Percentiles rank a stretch among this genome's conserved stretches.
Evolutionary conservation across 2,329 filamentous ascomycete species (phyloP).

Genomic region (Raffaelea ambrosiae): DNA sequence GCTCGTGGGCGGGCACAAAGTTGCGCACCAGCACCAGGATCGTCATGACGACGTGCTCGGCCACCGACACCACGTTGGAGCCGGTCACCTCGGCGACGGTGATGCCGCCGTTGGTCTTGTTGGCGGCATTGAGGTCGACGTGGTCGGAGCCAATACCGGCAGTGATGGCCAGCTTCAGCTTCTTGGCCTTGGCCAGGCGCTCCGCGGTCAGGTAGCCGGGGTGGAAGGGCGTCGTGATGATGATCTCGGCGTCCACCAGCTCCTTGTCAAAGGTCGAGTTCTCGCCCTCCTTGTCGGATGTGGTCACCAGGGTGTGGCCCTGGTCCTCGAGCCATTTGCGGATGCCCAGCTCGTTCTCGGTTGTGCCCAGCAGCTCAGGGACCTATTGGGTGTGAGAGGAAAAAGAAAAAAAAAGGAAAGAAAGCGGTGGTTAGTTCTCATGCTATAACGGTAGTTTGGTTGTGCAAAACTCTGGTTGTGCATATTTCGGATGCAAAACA

Average conservation of each 20-base stretch:
- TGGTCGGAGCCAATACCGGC: conserved; percentile 98
- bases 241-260: conserved; percentile 92
- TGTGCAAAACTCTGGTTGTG: too few relatives aligned
- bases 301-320: conserved; percentile 93
- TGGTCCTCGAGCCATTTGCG: conserved; percentile 96
- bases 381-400: too few relatives aligned
- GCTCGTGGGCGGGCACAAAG: conserved; percentile 96
- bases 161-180: conserved; percentile 93
- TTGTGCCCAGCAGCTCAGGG: conserved; percentile 83
- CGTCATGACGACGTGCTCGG: conserved; percentile 99
- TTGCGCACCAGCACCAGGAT: conserved; percentile 94
- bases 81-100: conserved; percentile 97
- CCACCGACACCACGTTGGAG: conserved; percentile 96
- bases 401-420: neutral
- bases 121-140: conserved; percentile 92
- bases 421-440: neutral
- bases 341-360: conserved; percentile 95
- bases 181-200: conserved; percentile 96
- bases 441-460: too few relatives aligned
- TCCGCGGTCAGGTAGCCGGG: conserved; percentile 95
- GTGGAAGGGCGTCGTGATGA: conserved; percentile 99
- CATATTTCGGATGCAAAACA: too few relatives aligned
- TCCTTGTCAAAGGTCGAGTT: conserved; percentile 91
- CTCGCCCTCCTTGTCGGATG: conserved; percentile 92
- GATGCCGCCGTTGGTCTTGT: conserved; percentile 96